These are phyloP conservation scores for Proliferodiscus dingleyae DNA, from an alignment of 2,329 filamentous ascomycete species.

Conservation along the genomic window DNA sequence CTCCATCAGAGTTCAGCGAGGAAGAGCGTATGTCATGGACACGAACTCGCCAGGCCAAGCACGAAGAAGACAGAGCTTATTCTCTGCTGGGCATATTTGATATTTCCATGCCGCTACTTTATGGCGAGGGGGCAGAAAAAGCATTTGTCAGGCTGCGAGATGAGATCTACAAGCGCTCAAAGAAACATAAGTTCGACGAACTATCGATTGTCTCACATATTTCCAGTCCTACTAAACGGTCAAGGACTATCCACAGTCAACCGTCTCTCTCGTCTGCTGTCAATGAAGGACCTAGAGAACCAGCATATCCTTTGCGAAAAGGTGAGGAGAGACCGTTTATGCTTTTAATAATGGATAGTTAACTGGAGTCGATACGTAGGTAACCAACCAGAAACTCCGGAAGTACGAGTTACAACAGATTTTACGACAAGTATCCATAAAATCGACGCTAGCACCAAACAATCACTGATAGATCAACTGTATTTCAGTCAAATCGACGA, in stretches of 20 bases:
- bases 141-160: conserved; percentile 33
- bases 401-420: conserved; percentile 7
- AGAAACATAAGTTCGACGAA: conserved; percentile 14
- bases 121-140: too few relatives aligned
- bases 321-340: too few relatives aligned
- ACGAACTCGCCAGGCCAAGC: conserved; percentile 30
- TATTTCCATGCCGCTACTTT: too few relatives aligned
- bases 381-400: conserved; percentile 11
- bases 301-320: too few relatives aligned
- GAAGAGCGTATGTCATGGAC: conserved; percentile 36
- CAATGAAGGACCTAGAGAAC: too few relatives aligned
- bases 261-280: background rate
- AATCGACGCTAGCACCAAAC: conserved; percentile 13
- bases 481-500: conserved; percentile 37
- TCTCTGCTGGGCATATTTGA: too few relatives aligned
- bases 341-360: too few relatives aligned
- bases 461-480: conserved; percentile 32
- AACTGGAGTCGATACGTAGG: conserved; percentile 1
- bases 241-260: conserved; percentile 7
- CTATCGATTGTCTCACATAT: conserved; percentile 3
- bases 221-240: conserved; percentile 11
- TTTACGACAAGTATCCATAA: too few relatives aligned
- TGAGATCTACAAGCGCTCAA: conserved; percentile 28
- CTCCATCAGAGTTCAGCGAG: conserved; percentile 12
- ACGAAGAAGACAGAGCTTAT: conserved; percentile 40